These are phyloP conservation scores for Talaromyces sp. DNA, from an alignment of 2,329 filamentous ascomycete species.

Conservation along the genomic window DNA sequence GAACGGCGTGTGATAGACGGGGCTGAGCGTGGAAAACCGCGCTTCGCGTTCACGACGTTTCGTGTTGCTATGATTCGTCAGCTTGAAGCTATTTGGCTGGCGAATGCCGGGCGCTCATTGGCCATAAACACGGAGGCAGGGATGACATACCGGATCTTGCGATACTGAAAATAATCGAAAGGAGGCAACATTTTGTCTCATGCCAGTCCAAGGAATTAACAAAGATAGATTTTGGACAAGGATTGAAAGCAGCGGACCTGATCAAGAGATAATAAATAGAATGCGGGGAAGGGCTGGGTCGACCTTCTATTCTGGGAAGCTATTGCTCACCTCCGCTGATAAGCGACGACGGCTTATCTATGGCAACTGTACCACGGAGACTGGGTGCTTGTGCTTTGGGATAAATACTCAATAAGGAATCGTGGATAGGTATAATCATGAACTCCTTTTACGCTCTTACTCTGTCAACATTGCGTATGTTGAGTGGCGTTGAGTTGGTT, in stretches of 20 bases:
- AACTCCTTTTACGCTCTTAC: background rate
- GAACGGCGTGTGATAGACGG: constrained; percentile 63
- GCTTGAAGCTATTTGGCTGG: constrained; percentile 16
- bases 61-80: constrained; percentile 54
- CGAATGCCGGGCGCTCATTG: constrained; percentile 6
- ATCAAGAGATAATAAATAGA: background rate
- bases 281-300: background rate
- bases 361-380: background rate
- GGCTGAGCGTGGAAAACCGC: constrained; percentile 64
- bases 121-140: background rate
- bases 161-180: constrained; percentile 67
- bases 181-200: constrained; percentile 47
- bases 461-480: too few relatives aligned
- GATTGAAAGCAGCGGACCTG: background rate
- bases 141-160: constrained; percentile 61
- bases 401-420: background rate
- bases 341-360: constrained; percentile 9
- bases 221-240: background rate
- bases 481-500: background rate
- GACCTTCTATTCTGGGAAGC: background rate
- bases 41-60: constrained; percentile 73
- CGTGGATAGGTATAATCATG: background rate
- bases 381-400: background rate
- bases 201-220: background rate
- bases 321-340: constrained; percentile 9